A percentile compares a stretch with the other conserved stretches of the same genome.
phyloP scores from a whole-genome alignment of 2,329 filamentous ascomycete genomes.

The Neofusicoccum sp. region DNA sequence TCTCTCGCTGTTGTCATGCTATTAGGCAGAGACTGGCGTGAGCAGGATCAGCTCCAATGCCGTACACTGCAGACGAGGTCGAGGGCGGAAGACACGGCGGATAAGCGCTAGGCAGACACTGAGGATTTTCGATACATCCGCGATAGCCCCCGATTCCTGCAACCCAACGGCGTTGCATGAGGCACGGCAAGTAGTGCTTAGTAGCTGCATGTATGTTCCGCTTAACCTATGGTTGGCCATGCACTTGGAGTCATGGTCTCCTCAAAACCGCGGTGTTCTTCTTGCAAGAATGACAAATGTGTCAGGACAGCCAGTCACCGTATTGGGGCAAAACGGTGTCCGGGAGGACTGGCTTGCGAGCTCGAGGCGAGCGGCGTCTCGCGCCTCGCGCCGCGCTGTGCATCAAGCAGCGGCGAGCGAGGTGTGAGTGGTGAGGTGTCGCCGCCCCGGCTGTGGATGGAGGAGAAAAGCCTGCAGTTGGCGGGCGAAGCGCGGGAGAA shows the following conservation, averaged over 20 bases:
- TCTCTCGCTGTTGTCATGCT: neutral
- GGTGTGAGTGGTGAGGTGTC: neutral
- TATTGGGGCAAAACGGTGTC: conserved; percentile 22
- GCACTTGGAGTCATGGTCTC: conserved; percentile 32
- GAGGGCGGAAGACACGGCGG: neutral
- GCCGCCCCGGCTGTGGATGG: neutral
- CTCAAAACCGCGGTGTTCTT: conserved; percentile 34
- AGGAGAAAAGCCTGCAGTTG: conserved; percentile 1
- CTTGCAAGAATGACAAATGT: conserved; percentile 30
- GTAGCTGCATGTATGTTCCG: conserved; percentile 9
- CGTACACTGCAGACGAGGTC: neutral
- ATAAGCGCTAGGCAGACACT: neutral
- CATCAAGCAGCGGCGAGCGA: neutral
- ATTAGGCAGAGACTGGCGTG: neutral
- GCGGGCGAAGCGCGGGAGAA: conserved; percentile 6
- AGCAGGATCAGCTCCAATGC: neutral
- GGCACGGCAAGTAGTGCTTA: no score
- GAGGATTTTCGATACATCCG: neutral
- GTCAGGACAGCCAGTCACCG: conserved; percentile 17
- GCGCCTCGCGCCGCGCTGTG: neutral
- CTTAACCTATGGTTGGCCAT: conserved; percentile 34
- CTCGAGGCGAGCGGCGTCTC: neutral
- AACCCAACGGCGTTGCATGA: no score
- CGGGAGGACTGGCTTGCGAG: conserved; percentile 41
- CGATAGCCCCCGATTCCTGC: neutral